Conservation (phyloP, 1,284 basidiomycete genomes). For the Malassezia furfur region DNA sequence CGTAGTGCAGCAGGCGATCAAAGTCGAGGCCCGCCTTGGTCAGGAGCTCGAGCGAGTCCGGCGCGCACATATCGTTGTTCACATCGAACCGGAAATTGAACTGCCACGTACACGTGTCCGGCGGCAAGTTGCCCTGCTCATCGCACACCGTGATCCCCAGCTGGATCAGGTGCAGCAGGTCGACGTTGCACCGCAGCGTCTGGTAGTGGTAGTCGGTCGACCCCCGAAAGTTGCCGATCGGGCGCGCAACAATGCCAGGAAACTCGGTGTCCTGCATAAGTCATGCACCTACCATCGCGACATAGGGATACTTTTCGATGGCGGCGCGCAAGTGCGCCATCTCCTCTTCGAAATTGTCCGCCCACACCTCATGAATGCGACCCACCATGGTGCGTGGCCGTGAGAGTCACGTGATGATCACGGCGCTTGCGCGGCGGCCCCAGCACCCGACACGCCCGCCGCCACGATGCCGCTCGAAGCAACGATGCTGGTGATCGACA, state of each 20-base stretch:
- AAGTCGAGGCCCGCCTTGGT: constrained; percentile 95
- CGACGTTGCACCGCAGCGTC: constrained; percentile 91
- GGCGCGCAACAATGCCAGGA: constrained; percentile 92
- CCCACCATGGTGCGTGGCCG: constrained; percentile 26
- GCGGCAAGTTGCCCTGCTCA: constrained; percentile 77
- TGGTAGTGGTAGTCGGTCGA: constrained; percentile 98
- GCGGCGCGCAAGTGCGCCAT: constrained; percentile 75
- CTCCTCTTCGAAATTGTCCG: constrained; percentile 80
- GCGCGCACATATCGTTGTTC: constrained; percentile 93
- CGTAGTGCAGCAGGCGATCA: constrained; percentile 79
- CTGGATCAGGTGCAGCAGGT: constrained; percentile 94
- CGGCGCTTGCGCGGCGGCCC: constrained; percentile 7
- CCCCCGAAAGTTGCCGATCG: constrained; percentile 90
- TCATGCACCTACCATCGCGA: constrained; percentile 61
- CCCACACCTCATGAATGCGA: constrained; percentile 69
- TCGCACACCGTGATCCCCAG: constrained; percentile 89
- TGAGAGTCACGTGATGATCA: constrained; percentile 4
- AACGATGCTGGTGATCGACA: constrained; percentile 49
- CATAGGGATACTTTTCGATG: constrained; percentile 82
- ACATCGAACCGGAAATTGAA: constrained; percentile 96
- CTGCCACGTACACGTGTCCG: constrained; percentile 84
- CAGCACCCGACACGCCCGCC: not conserved
- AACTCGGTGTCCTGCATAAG: constrained; percentile 73
- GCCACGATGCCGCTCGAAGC: constrained; percentile 45
- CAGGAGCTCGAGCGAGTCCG: constrained; percentile 86